Conservation (phyloP, 108 stramenopile species). For the Cyclotella kingstonii region DNA sequence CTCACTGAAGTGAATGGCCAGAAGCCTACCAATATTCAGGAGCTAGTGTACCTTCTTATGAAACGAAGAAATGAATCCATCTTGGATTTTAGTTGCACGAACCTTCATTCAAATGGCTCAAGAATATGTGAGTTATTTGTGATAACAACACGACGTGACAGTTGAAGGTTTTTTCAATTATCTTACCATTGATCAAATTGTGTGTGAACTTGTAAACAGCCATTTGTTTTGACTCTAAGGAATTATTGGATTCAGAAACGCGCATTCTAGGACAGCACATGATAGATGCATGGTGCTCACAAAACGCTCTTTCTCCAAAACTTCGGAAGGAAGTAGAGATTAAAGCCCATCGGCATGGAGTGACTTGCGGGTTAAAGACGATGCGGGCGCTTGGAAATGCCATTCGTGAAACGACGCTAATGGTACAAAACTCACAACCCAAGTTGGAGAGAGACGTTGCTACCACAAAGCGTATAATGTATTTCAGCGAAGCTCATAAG, state of each 20-base stretch:
- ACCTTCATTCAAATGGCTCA: constrained; percentile 5
- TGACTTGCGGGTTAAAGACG: constrained; percentile 11
- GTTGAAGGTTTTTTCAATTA: too few species aligned
- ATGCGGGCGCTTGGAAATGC: constrained; percentile 20
- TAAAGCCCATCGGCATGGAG: constrained; percentile 20
- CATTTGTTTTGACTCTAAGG: constrained; percentile 12
- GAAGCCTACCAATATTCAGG: constrained; percentile 11
- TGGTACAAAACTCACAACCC: constrained; percentile 3
- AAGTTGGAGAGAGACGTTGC: constrained; percentile 1
- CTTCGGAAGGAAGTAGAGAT: constrained; percentile 15
- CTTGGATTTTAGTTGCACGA: constrained; percentile 21
- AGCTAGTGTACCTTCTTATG: constrained; percentile 16
- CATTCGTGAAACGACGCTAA: constrained; percentile 12
- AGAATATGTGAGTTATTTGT: constrained; percentile 18
- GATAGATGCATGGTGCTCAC: constrained; percentile 37
- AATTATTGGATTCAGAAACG: constrained; percentile 19
- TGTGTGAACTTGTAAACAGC: background rate
- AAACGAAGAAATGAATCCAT: constrained; percentile 3
- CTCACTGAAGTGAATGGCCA: constrained; percentile 30
- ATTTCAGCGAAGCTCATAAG: constrained; percentile 22
- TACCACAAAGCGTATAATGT: constrained; percentile 13
- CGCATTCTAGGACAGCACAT: constrained; percentile 22
- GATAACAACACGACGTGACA: background rate
- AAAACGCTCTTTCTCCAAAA: constrained; percentile 11
- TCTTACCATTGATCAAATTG: too few species aligned